Evolutionary conservation across 2,329 filamentous ascomycete species (phyloP), one percentile per base, ranked within the genome.

Genomic region (Thielaviopsis ethacetica): DNA sequence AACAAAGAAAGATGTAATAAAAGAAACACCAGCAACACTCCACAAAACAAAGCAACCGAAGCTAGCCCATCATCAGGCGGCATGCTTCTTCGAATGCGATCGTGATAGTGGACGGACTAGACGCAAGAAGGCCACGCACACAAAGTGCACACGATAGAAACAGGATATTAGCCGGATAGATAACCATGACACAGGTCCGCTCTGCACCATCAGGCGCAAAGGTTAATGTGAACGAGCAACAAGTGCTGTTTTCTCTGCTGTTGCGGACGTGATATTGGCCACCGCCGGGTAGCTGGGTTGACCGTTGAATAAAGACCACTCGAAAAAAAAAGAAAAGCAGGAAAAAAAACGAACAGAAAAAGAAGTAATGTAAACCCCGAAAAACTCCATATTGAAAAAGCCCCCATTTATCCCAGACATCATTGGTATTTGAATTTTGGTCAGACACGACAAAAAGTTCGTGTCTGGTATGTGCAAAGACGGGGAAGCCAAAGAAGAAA

Each of bases 161-260:
- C 55, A 24, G 30, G 17, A 27, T 27, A 30, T 10, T 21, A 51
- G 24, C 19, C 55, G 21, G n/a, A 51, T 17, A 19, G n/a, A 38
- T 34, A 19, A 44, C 59, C 50, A 17, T 57, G 57, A 24, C 54
- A 51, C 54, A n/a, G 54, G 55, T 60, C 50, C 54, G 54, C 54
- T 24, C 26, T 34, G n/a, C 44, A 12, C n/a, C n/a, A 10, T n/a
- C 44, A 21, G 7, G 2, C 7, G 9, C n/a, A 49, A 49, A n/a
- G 13, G 9, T 21, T 12, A 21, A 49, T 49, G 44, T 21, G 19
- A 6, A 44, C 27, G 30, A 26, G 38, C 44, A 51, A n/a, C 55
- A 22, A 47, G 59, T 49, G 57, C 59, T 19, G 54, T 57, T 49
- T 49, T 60, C 54, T 26, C 59, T 54, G 49, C 12, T 13, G 58